These are phyloP conservation scores for Yamadazyma pseudoaaseri DNA, from an alignment of 1,139 yeast species.

Conservation along the genomic window DNA sequence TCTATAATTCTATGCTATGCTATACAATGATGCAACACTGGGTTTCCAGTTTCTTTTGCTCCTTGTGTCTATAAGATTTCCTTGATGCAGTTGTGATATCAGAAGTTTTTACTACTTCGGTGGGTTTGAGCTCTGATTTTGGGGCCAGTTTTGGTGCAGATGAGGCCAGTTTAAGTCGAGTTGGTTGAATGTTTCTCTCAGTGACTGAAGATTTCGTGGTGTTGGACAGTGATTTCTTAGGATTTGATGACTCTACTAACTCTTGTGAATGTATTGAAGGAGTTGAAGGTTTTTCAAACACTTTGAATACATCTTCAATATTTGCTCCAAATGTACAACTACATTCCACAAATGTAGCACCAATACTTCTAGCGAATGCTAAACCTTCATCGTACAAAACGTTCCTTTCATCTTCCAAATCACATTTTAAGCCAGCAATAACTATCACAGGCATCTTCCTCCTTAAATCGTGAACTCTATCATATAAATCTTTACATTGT, in stretches of 20 bases:
- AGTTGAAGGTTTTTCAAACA: conserved; percentile 16
- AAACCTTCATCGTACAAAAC: conserved; percentile 29
- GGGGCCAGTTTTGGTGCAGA: too few species aligned
- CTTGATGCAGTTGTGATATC: background rate
- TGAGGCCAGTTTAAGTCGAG: too few species aligned
- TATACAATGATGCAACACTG: conserved; percentile 1
- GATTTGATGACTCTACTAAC: too few species aligned
- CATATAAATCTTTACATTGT: conserved; percentile 26
- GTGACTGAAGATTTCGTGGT: too few species aligned
- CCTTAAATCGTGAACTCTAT: conserved; percentile 20
- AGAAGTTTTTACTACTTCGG: background rate
- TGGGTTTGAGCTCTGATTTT: too few species aligned
- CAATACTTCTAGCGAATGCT: conserved; percentile 24
- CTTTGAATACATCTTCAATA: conserved; percentile 29
- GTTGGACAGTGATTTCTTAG: too few species aligned
- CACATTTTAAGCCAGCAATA: conserved; percentile 34
- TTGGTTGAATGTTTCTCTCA: too few species aligned
- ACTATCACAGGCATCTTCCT: conserved; percentile 26
- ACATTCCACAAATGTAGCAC: conserved; percentile 32
- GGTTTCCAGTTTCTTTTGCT: background rate
- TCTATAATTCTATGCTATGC: conserved; percentile 1
- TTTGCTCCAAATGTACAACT: conserved; percentile 23
- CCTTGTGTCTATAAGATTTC: too few species aligned
- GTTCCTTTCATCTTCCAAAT: conserved; percentile 24
- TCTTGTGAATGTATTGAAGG: background rate